A percentile compares a stretch with the other conserved stretches of the same genome.
These are phyloP conservation scores for Clavispora vitiphila DNA, from an alignment of 805 yeast genomes.

Conservation along the genomic window DNA sequence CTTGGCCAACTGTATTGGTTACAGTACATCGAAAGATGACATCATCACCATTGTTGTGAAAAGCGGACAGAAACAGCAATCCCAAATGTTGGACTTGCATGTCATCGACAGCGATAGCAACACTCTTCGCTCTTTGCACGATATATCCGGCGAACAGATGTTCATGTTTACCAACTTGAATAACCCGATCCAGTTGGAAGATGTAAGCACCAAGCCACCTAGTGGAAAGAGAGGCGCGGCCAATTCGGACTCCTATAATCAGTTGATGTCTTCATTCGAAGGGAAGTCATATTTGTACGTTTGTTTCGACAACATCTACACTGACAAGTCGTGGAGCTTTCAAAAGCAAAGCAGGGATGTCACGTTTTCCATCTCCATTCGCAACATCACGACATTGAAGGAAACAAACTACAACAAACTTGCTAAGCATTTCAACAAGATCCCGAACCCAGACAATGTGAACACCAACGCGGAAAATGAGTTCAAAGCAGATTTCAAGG, in stretches of 20 bases:
- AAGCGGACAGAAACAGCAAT: slow-evolving; percentile 25
- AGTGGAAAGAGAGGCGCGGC: slow-evolving; percentile 6
- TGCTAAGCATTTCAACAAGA: slow-evolving; percentile 29
- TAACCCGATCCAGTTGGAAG: slow-evolving; percentile 20
- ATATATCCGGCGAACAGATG: slow-evolving; percentile 25
- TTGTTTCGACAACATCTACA: slow-evolving; percentile 39
- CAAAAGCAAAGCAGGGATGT: slow-evolving; percentile 28
- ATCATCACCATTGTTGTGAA: slow-evolving; percentile 29
- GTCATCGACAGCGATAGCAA: slow-evolving; percentile 36
- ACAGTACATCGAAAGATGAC: slow-evolving; percentile 33
- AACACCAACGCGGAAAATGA: slow-evolving; percentile 6
- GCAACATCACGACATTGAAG: slow-evolving; percentile 29
- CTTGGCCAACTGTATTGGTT: slow-evolving; percentile 32
- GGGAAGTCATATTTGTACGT: slow-evolving; percentile 30
- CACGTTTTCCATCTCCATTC: slow-evolving; percentile 30
- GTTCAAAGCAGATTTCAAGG: slow-evolving; percentile 18
- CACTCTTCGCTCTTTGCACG: slow-evolving; percentile 26
- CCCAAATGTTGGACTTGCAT: slow-evolving; percentile 32
- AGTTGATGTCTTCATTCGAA: slow-evolving; percentile 15
- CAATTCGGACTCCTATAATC: slow-evolving; percentile 4
- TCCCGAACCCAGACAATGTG: slow-evolving; percentile 3
- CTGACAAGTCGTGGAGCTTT: slow-evolving; percentile 41
- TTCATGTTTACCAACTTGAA: slow-evolving; percentile 35
- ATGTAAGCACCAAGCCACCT: neutral
- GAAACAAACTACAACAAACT: slow-evolving; percentile 32